These are phyloP conservation scores for Neodidymelliopsis sp. DNA, from an alignment of 2,329 filamentous ascomycete species.

Conservation along the genomic window DNA sequence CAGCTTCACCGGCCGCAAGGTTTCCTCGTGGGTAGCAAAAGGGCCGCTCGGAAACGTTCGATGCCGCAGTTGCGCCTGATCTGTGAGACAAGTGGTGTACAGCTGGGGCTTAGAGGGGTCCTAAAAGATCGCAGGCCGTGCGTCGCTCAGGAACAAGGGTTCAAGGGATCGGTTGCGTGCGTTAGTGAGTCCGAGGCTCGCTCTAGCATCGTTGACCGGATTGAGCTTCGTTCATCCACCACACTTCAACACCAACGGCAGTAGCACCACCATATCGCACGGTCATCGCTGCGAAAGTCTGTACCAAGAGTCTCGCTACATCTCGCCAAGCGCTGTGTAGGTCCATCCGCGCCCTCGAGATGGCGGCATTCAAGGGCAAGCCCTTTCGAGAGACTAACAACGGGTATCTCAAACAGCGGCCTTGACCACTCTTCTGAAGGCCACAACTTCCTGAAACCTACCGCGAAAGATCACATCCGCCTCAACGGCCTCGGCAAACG, in stretches of 20 bases:
- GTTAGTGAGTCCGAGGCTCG: conserved; percentile 1
- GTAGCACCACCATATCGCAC: conserved; percentile 6
- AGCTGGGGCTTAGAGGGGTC: conserved; percentile 11
- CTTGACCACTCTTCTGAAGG: conserved; percentile 19
- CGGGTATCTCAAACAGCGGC: conserved; percentile 33
- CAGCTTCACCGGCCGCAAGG: conserved; percentile 4
- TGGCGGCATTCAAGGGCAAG: conserved; percentile 38
- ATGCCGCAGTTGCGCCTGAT: conserved; percentile 21
- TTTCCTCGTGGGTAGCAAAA: conserved; percentile 17
- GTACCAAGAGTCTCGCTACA: conserved; percentile 21
- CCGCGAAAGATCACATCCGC: background rate
- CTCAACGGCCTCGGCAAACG: conserved; percentile 20
- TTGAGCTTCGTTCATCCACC: conserved; percentile 19
- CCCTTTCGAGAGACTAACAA: conserved; percentile 43
- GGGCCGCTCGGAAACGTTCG: conserved; percentile 16
- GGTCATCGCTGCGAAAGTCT: conserved; percentile 12
- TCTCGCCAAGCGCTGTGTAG: conserved; percentile 41
- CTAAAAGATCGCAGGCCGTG: conserved; percentile 5
- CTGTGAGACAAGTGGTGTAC: conserved; percentile 17
- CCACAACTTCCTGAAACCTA: conserved; percentile 18
- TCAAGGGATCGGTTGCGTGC: background rate
- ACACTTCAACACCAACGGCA: conserved; percentile 12
- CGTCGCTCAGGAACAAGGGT: conserved; percentile 15
- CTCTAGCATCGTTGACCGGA: conserved; percentile 8
- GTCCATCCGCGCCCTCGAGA: conserved; percentile 40